These are phyloP conservation scores for Monilinia laxa DNA, from an alignment of 2,329 filamentous ascomycete genomes.

Conservation along the genomic window DNA sequence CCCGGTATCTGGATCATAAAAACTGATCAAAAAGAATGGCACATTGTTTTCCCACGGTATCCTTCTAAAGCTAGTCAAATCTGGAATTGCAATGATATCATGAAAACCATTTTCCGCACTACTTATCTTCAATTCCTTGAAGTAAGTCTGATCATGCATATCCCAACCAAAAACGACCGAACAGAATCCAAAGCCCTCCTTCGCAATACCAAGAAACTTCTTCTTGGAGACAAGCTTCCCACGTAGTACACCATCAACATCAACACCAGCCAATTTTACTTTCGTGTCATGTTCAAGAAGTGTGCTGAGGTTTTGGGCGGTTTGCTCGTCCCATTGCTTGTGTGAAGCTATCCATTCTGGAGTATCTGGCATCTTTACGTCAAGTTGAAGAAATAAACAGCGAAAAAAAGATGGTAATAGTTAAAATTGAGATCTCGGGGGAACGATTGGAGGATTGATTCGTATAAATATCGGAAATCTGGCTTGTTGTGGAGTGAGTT, in stretches of 20 bases:
- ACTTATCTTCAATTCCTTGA: constrained; percentile 79
- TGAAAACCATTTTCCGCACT: constrained; percentile 89
- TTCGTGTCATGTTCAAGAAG: constrained; percentile 70
- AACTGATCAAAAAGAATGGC: constrained; percentile 82
- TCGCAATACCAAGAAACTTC: constrained; percentile 84
- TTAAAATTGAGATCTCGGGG: not conserved
- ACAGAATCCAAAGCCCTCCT: constrained; percentile 86
- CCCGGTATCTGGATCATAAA: constrained; percentile 76
- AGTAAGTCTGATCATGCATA: constrained; percentile 92
- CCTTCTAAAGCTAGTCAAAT: constrained; percentile 73
- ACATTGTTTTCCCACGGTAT: constrained; percentile 90
- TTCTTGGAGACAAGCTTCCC: constrained; percentile 91
- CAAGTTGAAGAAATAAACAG: not conserved
- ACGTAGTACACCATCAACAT: constrained; percentile 82
- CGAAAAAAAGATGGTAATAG: not conserved
- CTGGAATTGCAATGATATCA: constrained; percentile 79
- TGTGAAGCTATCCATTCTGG: constrained; percentile 22
- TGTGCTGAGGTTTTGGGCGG: constrained; percentile 61
- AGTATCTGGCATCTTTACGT: constrained; percentile 16
- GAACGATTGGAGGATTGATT: not conserved
- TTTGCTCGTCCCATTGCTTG: constrained; percentile 46
- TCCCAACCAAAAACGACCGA: constrained; percentile 96
- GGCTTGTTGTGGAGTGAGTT: not conserved
- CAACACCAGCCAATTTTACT: constrained; percentile 84
- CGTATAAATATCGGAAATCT: not conserved